These are phyloP conservation scores for Salix caprea DNA, from an alignment of 345 rosid species.

Conservation along the genomic window DNA sequence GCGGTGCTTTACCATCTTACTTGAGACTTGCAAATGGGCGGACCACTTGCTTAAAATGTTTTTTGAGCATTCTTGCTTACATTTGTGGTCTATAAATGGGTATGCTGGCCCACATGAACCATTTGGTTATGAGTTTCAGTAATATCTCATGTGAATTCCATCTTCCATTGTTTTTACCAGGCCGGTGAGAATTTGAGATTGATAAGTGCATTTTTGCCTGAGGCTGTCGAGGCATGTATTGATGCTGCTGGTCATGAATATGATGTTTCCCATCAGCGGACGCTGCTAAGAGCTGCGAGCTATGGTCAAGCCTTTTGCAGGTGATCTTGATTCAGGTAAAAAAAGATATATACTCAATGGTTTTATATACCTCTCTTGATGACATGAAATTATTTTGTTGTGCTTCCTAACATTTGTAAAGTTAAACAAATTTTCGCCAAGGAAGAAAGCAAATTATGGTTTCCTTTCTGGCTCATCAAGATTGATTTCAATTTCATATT, in stretches of 20 bases:
- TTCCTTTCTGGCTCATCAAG: not conserved
- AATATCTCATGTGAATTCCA: not conserved
- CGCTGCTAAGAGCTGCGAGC: constrained; percentile 91
- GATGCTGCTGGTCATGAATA: constrained; percentile 97
- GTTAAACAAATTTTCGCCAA: not conserved
- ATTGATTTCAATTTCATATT: not conserved
- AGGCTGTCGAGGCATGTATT: constrained; percentile 92
- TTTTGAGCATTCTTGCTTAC: not conserved
- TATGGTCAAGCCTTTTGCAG: constrained; percentile 99
- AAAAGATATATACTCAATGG: not conserved
- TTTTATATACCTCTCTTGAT: not conserved
- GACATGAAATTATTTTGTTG: not conserved
- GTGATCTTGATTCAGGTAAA: constrained; percentile 23
- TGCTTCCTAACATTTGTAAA: not conserved
- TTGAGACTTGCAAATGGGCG: not conserved
- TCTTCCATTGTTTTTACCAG: constrained; percentile 40
- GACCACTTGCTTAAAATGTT: not conserved
- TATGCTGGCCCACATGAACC: not conserved
- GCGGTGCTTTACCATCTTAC: not conserved
- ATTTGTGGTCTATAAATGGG: not conserved
- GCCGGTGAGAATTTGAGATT: constrained; percentile 96
- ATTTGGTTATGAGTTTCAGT: not conserved
- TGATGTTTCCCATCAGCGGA: constrained; percentile 72
- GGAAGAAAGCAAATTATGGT: not conserved
- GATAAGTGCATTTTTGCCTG: constrained; percentile 75